Conservation (phyloP, 495 filamentous ascomycete species). For the Parathielavia appendiculata region DNA sequence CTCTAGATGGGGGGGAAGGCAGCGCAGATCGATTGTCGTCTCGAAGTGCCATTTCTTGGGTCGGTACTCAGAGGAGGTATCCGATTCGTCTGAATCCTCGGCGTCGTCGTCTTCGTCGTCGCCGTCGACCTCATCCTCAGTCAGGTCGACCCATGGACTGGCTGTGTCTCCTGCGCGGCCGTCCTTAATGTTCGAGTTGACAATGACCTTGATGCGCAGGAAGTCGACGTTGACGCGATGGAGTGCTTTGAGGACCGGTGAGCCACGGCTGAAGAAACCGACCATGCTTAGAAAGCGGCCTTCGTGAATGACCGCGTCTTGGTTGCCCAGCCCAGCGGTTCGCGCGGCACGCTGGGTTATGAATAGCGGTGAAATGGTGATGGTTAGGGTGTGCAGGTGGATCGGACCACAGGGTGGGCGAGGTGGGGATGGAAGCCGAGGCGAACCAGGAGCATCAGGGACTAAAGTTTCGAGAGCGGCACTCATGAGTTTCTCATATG, state of each 20-base stretch:
- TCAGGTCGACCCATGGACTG: not conserved
- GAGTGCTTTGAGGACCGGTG: constrained; percentile 19
- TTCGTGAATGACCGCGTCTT: not conserved
- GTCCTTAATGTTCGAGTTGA: constrained; percentile 12
- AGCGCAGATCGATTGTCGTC: constrained; percentile 29
- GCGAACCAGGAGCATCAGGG: not conserved
- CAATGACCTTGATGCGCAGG: constrained; percentile 26
- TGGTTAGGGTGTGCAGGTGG: constrained; percentile 32
- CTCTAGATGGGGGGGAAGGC: constrained; percentile 14
- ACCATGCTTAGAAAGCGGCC: constrained; percentile 21
- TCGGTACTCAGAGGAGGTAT: not conserved
- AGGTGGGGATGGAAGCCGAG: not conserved
- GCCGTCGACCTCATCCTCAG: not conserved
- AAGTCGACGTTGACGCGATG: constrained; percentile 22
- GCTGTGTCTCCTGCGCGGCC: not conserved
- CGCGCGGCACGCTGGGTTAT: not conserved
- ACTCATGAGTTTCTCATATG: constrained; percentile 24
- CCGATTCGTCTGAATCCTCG: not conserved
- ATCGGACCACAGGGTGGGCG: constrained; percentile 9
- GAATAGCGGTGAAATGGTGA: constrained; percentile 21
- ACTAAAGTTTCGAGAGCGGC: constrained; percentile 20
- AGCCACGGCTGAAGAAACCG: constrained; percentile 19
- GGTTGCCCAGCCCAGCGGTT: not conserved
- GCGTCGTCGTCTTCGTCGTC: not conserved
- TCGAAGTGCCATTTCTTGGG: constrained; percentile 22